Evolutionary conservation across 805 yeast genomes (phyloP).

Genomic region (Barnettozyma vustinii): DNA sequence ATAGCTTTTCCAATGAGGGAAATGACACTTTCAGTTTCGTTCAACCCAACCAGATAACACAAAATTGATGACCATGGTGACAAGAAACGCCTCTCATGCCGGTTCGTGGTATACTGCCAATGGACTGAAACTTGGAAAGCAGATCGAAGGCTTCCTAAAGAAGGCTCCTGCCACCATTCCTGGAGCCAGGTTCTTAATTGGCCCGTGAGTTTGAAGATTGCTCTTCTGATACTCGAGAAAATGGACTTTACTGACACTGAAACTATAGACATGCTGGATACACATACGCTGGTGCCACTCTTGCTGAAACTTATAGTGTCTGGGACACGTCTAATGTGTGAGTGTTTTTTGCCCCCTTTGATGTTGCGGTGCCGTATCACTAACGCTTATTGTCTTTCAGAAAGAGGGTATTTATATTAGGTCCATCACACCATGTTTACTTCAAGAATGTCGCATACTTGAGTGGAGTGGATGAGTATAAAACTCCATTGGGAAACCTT

Average conservation of each 20-base stretch:
- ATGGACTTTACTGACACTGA: not conserved
- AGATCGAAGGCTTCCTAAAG: constrained; percentile 44
- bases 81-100: constrained; percentile 55
- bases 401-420: constrained; percentile 70
- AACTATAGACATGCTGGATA: constrained; percentile 78
- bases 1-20: not conserved
- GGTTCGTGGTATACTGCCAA: constrained; percentile 81
- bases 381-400: constrained; percentile 18
- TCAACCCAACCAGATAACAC: not conserved
- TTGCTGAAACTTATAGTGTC: constrained; percentile 70
- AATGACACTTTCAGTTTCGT: not conserved
- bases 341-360: constrained; percentile 6
- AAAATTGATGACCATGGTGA: not conserved
- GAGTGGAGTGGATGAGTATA: constrained; percentile 48
- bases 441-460: constrained; percentile 56
- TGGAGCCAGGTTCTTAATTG: constrained; percentile 49
- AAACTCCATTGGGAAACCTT: constrained; percentile 79
- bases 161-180: constrained; percentile 29
- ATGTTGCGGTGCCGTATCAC: not conserved
- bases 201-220: constrained; percentile 36
- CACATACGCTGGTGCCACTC: constrained; percentile 68
- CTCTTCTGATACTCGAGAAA: not conserved
- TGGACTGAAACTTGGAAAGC: constrained; percentile 37
- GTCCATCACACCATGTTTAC: constrained; percentile 91
- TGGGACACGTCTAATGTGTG: constrained; percentile 53